These are phyloP conservation scores for Aureobasidium sp. DNA, from an alignment of 2,329 filamentous ascomycete genomes.

Conservation along the genomic window DNA sequence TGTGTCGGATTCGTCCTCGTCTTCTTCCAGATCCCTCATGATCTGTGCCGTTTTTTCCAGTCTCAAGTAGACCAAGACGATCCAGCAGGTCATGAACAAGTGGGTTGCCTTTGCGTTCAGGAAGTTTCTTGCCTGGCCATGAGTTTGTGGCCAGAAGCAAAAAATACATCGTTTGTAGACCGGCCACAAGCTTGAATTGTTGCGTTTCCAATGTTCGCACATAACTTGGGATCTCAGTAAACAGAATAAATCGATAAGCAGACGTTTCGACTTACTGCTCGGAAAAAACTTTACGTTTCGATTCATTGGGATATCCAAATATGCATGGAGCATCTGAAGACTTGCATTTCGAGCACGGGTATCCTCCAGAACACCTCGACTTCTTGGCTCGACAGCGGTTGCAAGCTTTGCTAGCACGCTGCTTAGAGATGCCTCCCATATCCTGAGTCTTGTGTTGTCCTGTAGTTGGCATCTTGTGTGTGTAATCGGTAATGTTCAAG, in stretches of 20 bases:
- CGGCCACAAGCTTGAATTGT: slow-evolving; percentile 9
- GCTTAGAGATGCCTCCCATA: too few species aligned
- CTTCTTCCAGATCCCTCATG: not conserved
- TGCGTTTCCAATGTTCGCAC: not conserved
- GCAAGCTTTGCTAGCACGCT: slow-evolving; percentile 11
- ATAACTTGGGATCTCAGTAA: not conserved
- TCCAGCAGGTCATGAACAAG: not conserved
- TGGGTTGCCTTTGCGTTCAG: not conserved
- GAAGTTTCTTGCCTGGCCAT: not conserved
- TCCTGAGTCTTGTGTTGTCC: too few species aligned
- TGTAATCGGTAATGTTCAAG: too few species aligned
- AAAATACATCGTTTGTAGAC: not conserved
- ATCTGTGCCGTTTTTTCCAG: too few species aligned
- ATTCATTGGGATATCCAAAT: not conserved
- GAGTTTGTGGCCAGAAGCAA: not conserved
- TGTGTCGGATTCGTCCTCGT: not conserved
- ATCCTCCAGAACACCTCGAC: slow-evolving; percentile 2
- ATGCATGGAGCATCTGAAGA: not conserved
- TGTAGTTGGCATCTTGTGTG: too few species aligned
- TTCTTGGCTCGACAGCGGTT: slow-evolving; percentile 10
- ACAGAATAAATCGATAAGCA: not conserved
- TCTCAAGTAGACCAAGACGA: not conserved
- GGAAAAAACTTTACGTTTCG: not conserved
- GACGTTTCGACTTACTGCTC: slow-evolving; percentile 2
- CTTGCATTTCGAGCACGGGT: slow-evolving; percentile 10